Evolutionary conservation across 2,329 filamentous ascomycete species (phyloP).

Genomic region (Periconia digitata): DNA sequence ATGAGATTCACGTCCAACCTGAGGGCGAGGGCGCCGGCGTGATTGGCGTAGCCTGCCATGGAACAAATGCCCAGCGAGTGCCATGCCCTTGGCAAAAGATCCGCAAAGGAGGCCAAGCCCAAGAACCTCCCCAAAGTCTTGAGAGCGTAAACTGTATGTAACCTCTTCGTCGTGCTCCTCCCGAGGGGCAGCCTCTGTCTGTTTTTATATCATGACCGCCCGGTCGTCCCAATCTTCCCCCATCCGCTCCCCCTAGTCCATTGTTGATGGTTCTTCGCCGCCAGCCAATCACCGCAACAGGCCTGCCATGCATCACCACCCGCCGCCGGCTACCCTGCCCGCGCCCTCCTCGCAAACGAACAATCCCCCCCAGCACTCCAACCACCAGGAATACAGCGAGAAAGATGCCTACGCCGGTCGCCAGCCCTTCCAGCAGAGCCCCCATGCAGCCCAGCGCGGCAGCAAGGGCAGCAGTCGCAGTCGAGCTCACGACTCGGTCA

Average conservation of each 20-base stretch:
- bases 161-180: conserved; percentile 36
- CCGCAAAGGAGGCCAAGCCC: conserved; percentile 30
- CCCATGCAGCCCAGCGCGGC: conserved; percentile 14
- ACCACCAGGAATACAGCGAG: conserved; percentile 22
- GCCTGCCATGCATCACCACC: conserved; percentile 35
- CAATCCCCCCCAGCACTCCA: conserved; percentile 17
- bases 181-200: conserved; percentile 29
- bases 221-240: conserved; percentile 22
- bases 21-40: conserved; percentile 6
- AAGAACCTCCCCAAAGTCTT: conserved; percentile 36
- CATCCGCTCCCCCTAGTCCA: conserved; percentile 13
- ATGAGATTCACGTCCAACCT: not conserved
- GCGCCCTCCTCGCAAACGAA: conserved; percentile 8
- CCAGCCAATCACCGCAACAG: conserved; percentile 24
- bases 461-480: conserved; percentile 28
- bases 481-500: conserved; percentile 40
- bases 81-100: conserved; percentile 19
- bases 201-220: conserved; percentile 35
- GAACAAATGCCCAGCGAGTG: conserved; percentile 19
- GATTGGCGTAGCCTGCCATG: conserved; percentile 23
- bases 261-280: conserved; percentile 26
- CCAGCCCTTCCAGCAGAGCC: not conserved
- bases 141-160: conserved; percentile 33
- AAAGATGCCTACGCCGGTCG: conserved; percentile 17
- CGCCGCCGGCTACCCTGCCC: conserved; percentile 30